Base-by-base conservation (phyloP, 495 filamentous ascomycete genomes). In the Podospora pseudoanserina region DNA sequence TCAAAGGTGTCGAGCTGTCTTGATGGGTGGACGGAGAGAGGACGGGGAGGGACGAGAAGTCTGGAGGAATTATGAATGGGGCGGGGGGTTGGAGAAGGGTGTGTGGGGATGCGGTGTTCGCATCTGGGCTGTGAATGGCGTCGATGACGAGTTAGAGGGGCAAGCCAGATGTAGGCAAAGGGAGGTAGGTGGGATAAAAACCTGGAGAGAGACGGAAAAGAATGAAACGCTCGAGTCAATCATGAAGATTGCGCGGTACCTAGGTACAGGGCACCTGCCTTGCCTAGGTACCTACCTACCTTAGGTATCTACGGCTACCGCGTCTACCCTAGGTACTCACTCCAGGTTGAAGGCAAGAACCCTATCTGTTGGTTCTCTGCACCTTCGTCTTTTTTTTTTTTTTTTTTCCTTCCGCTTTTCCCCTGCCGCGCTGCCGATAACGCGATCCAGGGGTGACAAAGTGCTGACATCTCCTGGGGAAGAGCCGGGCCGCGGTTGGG, bases 391-490 rank as follows among this genome's bases (percentile, higher is more conserved):
- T 23, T 23, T 23, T 23, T 23, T 23, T 20, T 20, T 20, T 2
- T 23, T 23, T 23, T 19, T 26, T 20, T 2, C 1, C 2, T 23
- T 19, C 15, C 23, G 55, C 55, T 19, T 58, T 20, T 20, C 5
- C 55, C 55, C 18, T 58, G 55, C 55, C 55, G 55, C n/a, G 23
- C 55, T 26, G 55, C 55, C 55, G 55, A 58, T 58, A 58, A 26
- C 55, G 55, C 55, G 23, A 58, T 26, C 55, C 55, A 11, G 55
- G 55, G 26, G 55, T 58, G 55, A 58, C 55, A 58, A 58, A 58
- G 55, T 58, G 55, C 55, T 58, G 55, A 58, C 55, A 58, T 23
- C 6, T 58, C 13, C 55, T 58, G 55, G 55, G 55, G 18, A 58
- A 58, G 55, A 19, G n/a, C 55, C 55, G 55, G 55, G 55, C 55